phyloP scores from a whole-genome alignment of 1,284 basidiomycete genomes.

The Chondrostereum purpureum region DNA sequence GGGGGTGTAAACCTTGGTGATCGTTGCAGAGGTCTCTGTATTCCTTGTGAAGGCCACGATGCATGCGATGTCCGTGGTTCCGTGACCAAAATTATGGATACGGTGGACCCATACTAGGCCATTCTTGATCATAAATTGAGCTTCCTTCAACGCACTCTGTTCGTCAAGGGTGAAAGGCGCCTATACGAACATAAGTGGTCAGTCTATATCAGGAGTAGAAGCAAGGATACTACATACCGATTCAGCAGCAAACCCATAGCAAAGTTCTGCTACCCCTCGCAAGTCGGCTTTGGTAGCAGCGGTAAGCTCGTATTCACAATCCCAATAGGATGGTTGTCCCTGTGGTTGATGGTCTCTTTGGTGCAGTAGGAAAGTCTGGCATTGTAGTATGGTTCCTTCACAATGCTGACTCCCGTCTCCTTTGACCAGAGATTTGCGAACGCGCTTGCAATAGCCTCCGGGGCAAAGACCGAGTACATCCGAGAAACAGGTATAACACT shows the following conservation, averaged over 20 bases:
- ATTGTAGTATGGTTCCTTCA: constrained; percentile 51
- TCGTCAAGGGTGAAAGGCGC: constrained; percentile 43
- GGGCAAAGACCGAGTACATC: constrained; percentile 64
- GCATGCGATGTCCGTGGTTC: constrained; percentile 40
- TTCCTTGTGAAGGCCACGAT: constrained; percentile 60
- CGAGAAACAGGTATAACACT: constrained; percentile 27
- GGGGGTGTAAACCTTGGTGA: constrained; percentile 62
- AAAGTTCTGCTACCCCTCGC: constrained; percentile 37
- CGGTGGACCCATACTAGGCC: constrained; percentile 57
- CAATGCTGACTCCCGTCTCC: constrained; percentile 30
- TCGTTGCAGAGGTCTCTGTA: constrained; percentile 43
- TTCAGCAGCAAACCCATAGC: constrained; percentile 47
- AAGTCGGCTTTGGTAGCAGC: constrained; percentile 39
- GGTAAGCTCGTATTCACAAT: constrained; percentile 31
- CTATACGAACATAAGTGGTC: constrained; percentile 7
- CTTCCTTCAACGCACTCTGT: constrained; percentile 42
- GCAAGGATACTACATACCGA: constrained; percentile 36
- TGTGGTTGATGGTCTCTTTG: constrained; percentile 28
- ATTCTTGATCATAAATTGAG: constrained; percentile 38
- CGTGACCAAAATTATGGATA: constrained; percentile 20
- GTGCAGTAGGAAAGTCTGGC: constrained; percentile 56
- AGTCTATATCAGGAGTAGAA: constrained; percentile 3
- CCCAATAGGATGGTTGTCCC: constrained; percentile 16
- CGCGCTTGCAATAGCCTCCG: constrained; percentile 35
- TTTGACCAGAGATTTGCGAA: constrained; percentile 47